These are phyloP conservation scores for Candida railenensis DNA, from an alignment of 805 yeast genomes.

Conservation along the genomic window DNA sequence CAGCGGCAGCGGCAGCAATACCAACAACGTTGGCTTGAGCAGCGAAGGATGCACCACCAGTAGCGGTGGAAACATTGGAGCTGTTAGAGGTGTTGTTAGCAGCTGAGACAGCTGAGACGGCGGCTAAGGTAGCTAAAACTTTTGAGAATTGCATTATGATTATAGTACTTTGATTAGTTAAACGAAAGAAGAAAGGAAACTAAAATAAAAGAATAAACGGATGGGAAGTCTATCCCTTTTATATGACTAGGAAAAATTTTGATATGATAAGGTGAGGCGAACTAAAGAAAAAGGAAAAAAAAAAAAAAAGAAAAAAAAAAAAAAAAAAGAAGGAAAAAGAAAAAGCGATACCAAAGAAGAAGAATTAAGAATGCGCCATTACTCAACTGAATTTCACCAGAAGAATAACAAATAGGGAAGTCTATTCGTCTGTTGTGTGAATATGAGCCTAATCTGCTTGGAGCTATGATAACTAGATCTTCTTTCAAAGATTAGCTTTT, in stretches of 20 bases:
- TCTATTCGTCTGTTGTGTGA: too few relatives aligned
- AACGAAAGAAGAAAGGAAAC: conserved; percentile 2
- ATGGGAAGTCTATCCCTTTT: conserved; percentile 1
- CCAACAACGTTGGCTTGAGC: conserved; percentile 32
- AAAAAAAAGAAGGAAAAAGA: not conserved
- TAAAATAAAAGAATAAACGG: not conserved
- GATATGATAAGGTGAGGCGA: not conserved
- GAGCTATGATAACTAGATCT: too few relatives aligned
- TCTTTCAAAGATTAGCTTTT: too few relatives aligned
- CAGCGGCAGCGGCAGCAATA: conserved; percentile 28
- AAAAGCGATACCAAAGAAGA: too few relatives aligned
- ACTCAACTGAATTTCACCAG: too few relatives aligned
- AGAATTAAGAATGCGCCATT: too few relatives aligned
- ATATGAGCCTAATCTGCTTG: too few relatives aligned
- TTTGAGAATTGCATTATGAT: conserved; percentile 39
- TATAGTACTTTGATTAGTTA: not conserved
- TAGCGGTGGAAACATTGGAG: conserved; percentile 18
- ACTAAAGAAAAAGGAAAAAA: not conserved
- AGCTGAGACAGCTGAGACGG: conserved; percentile 36
- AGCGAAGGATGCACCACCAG: conserved; percentile 31
- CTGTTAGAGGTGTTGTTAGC: conserved; percentile 28
- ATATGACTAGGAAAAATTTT: not conserved
- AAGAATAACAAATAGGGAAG: too few relatives aligned
- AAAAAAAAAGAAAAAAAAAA: not conserved
- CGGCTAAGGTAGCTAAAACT: conserved; percentile 34